Percentiles rank a stretch among this genome's conserved stretches.
Conservation (phyloP, 179 eudicot genomes). For the Sideroxylon spinosum region DNA sequence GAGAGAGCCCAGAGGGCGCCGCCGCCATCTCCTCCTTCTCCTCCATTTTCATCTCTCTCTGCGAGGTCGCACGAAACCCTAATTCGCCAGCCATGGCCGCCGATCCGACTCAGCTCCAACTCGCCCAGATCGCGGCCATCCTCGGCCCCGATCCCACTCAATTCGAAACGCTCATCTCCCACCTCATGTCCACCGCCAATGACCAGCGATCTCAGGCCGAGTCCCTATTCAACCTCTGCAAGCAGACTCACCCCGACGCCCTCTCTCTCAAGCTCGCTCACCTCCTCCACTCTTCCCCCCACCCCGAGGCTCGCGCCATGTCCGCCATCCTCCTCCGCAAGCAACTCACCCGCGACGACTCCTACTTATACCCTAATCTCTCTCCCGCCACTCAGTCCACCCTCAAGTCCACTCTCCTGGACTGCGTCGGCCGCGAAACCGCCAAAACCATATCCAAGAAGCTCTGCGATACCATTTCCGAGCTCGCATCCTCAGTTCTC, state of each 20-base stretch:
- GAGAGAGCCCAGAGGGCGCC: neutral
- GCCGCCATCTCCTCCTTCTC: neutral
- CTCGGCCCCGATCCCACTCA: constrained; percentile 29
- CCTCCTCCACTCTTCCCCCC: constrained; percentile 23
- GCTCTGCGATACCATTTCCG: constrained; percentile 39
- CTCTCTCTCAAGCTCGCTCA: constrained; percentile 35
- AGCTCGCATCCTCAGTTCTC: constrained; percentile 28
- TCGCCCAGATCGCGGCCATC: constrained; percentile 16
- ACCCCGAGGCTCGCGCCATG: constrained; percentile 36
- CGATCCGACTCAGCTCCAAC: constrained; percentile 18
- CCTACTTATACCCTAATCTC: constrained; percentile 22
- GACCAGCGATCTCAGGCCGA: constrained; percentile 37
- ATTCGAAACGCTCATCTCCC: constrained; percentile 40
- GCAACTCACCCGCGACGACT: constrained; percentile 29
- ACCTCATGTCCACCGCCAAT: constrained; percentile 41
- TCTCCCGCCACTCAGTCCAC: constrained; percentile 23
- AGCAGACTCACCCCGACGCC: constrained; percentile 31
- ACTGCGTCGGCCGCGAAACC: constrained; percentile 20
- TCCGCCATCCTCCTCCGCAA: constrained; percentile 37
- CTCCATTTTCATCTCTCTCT: neutral
- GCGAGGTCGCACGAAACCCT: neutral
- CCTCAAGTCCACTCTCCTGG: constrained; percentile 26
- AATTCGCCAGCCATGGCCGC: neutral
- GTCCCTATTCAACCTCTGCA: constrained; percentile 35
- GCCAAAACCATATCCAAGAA: constrained; percentile 32